Evolutionary conservation across 768 basidiomycete species (phyloP).

Genomic region (Amylocystis lapponica): DNA sequence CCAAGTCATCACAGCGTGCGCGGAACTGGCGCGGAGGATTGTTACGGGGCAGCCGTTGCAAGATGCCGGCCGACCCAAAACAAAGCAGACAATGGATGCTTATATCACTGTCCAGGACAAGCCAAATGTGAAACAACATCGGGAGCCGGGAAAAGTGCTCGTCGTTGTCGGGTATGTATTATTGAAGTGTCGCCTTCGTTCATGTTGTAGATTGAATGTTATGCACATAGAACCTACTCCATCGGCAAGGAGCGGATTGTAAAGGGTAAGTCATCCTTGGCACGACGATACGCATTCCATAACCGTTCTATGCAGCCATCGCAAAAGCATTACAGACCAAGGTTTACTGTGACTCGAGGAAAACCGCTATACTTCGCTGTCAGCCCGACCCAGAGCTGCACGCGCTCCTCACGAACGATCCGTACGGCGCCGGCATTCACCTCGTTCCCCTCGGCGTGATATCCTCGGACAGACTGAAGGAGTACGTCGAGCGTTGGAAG

Average conservation of each 20-base stretch:
- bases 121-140: slow-evolving; percentile 29
- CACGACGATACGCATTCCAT: background rate
- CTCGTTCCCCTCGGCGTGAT: slow-evolving; percentile 76
- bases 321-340: slow-evolving; percentile 76
- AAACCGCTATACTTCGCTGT: slow-evolving; percentile 77
- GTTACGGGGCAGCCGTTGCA: slow-evolving; percentile 34
- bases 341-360: slow-evolving; percentile 85
- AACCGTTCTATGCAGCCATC: slow-evolving; percentile 50
- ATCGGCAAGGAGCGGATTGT: slow-evolving; percentile 98
- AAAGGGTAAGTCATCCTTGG: slow-evolving; percentile 54
- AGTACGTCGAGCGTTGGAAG: slow-evolving; percentile 71
- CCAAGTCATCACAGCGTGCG: slow-evolving; percentile 91
- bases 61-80: slow-evolving; percentile 20
- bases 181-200: background rate
- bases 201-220: background rate
- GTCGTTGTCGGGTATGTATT: slow-evolving; percentile 68
- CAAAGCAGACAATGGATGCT: slow-evolving; percentile 37
- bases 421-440: slow-evolving; percentile 75
- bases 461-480: slow-evolving; percentile 67
- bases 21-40: slow-evolving; percentile 65
- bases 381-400: slow-evolving; percentile 82
- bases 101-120: slow-evolving; percentile 40
- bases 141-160: slow-evolving; percentile 37
- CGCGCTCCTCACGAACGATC: slow-evolving; percentile 68
- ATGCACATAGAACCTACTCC: slow-evolving; percentile 71